Base-by-base conservation (phyloP, 768 basidiomycete species). In the Artomyces pyxidatus region DNA sequence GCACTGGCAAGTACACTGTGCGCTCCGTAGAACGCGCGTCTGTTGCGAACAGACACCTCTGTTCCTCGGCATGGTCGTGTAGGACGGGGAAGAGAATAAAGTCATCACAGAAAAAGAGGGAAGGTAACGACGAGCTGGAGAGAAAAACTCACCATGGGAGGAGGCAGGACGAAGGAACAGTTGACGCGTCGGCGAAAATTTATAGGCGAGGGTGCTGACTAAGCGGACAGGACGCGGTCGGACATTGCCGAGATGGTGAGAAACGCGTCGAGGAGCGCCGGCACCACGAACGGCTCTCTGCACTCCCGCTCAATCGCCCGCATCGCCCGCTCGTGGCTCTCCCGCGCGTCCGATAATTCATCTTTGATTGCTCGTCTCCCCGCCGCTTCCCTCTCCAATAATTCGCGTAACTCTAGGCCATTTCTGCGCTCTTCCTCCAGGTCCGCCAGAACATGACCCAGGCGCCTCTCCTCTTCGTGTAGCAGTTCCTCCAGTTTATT, bases 61-160 rank as follows among this genome's bases (percentile, higher is more conserved):
- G 65, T 77, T 72, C 64, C 84, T 86, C 85, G 80, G 72, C 86
- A 88, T 81, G 77, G 86, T 87, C 85, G 85, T 83, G 62, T 87
- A 87, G 68, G 85, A 83, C 84, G 85, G 85, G 85, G 85, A 87
- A 88, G 84, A 87, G 85, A 87, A 87, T 77, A 73, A 74, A 73
- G 77, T 83, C 84, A 85, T 85, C 82, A 43, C 5, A 35, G 42
- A 32, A 41, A 23, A 42, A 47, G 16, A 23, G 25, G 23, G n/a
- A n/a, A n/a, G n/a, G n/a, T n/a, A n/a, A n/a, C n/a, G n/a, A n/a
- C n/a, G n/a, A n/a, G n/a, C n/a, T n/a, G n/a, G n/a, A n/a, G n/a
- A n/a, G n/a, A n/a, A n/a, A n/a, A n/a, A n/a, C n/a, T n/a, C n/a
- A n/a, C n/a, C n/a, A n/a, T n/a, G n/a, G n/a, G n/a, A n/a, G n/a